phyloP scores from a whole-genome alignment of 2,329 filamentous ascomycete species.

The Biscogniauxia marginata region DNA sequence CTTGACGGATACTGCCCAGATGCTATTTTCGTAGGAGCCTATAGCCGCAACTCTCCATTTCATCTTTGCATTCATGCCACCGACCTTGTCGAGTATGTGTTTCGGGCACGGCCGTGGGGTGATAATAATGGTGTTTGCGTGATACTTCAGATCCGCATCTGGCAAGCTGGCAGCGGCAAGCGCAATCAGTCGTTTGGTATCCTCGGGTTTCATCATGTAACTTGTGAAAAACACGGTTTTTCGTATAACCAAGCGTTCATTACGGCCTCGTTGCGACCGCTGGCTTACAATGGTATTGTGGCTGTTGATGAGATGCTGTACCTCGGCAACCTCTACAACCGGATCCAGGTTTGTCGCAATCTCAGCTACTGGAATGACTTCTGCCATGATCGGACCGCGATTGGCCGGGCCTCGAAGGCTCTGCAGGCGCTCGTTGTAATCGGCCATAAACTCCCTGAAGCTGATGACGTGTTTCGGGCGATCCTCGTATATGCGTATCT shows the following conservation, averaged over 20 bases:
- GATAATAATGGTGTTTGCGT: conserved; percentile 91
- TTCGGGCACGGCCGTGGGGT: conserved; percentile 72
- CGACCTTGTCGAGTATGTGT: conserved; percentile 76
- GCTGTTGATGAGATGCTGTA: conserved; percentile 84
- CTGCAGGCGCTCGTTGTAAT: conserved; percentile 64
- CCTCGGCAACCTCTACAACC: conserved; percentile 34
- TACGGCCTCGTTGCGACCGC: conserved; percentile 35
- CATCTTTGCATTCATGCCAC: conserved; percentile 80
- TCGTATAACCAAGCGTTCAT: conserved; percentile 66
- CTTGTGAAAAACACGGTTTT: conserved; percentile 90
- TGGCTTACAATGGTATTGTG: conserved; percentile 67
- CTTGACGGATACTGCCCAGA: conserved; percentile 83
- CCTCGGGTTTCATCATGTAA: conserved; percentile 74
- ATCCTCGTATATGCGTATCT: conserved; percentile 75
- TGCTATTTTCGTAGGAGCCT: conserved; percentile 70
- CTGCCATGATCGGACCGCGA: conserved; percentile 66
- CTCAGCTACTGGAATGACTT: conserved; percentile 86
- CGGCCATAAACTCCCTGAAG: conserved; percentile 81
- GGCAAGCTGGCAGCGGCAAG: conserved; percentile 67
- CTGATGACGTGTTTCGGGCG: conserved; percentile 67
- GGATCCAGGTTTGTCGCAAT: conserved; percentile 53
- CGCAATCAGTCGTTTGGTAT: conserved; percentile 69
- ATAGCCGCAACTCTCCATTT: conserved; percentile 80
- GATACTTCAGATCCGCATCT: conserved; percentile 70
- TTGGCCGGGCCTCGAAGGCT: conserved; percentile 48